Conservation (phyloP, 345 rosid species). For the Carallia pectinifolia region DNA sequence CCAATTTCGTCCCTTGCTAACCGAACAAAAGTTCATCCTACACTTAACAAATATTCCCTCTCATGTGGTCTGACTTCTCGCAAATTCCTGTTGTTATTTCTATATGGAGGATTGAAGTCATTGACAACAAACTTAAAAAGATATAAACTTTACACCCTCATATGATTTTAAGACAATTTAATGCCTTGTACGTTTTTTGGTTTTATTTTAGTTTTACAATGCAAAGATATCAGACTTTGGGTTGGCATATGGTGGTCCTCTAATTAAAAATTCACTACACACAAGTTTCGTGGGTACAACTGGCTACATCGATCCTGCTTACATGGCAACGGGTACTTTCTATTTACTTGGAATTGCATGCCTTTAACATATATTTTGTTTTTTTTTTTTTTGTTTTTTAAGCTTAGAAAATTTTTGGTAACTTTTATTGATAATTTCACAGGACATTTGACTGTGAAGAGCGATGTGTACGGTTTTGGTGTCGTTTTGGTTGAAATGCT, state of each 20-base stretch:
- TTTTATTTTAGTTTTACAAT: not conserved
- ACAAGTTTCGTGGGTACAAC: not conserved
- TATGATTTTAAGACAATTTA: not conserved
- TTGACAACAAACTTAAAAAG: not conserved
- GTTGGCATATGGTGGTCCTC: conserved; percentile 3
- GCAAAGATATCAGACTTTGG: conserved; percentile 17
- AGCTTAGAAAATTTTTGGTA: not conserved
- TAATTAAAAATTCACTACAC: not conserved
- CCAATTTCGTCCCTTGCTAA: too few relatives aligned
- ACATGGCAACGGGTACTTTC: not conserved
- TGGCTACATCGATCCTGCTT: conserved; percentile 10
- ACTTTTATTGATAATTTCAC: conserved; percentile 1
- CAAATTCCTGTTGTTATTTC: too few relatives aligned
- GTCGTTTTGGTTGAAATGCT: conserved; percentile 19
- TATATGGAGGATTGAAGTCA: not conserved
- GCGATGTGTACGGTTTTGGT: conserved; percentile 20
- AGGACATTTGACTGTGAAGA: conserved; percentile 15
- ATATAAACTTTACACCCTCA: not conserved
- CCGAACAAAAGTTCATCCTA: too few relatives aligned
- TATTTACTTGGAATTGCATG: not conserved
- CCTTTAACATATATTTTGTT: not conserved
- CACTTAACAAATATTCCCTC: too few relatives aligned
- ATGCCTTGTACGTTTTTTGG: not conserved
- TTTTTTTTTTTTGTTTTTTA: not conserved
- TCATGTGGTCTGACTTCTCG: too few relatives aligned